Evolutionary conservation across 495 filamentous ascomycete genomes (phyloP), one percentile per base, ranked within the genome.

Genomic region (Margaritispora aquatica): DNA sequence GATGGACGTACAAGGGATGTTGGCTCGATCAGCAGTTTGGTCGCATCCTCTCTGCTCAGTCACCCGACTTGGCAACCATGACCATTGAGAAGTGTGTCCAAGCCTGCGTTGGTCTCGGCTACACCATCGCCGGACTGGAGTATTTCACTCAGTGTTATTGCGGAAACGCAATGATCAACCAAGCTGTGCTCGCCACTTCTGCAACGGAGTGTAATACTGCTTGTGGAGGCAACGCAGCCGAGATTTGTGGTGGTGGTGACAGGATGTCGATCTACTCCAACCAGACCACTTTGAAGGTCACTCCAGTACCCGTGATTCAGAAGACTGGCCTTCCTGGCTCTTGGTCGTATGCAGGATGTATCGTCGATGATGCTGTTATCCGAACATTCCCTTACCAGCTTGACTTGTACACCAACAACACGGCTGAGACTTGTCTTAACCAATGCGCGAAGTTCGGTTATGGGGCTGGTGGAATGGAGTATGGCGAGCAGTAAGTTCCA

Each of bases 231-330:
- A 66, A 76, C 26, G 44, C 62, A 2, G 66, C 46, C 34, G 60
- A 77, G 63, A 71, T 72, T 47, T 79, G 77, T 61, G 80, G 80
- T 55, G 74, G 69, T 41, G 74, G 74, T 1, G 74, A 80, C 59
- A 71, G 81, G 5, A 63, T 84, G 48, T 79, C 78, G 19, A 71
- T 84, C 46, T 86, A 83, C 57, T 66, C 70, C 1, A 73, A 68
- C 49, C 59, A 36, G 11, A 61, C 59, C 10, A 55, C 21, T 9
- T 26, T 68, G 10, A 56, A 52, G 13, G 61, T 70, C 2, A 26
- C n/a, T 1, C 61, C 67, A n/a, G 69, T 72, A 1, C 48, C 65
- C 2, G 36, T 17, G 7, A 22, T 56, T 8, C 74, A 77, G 55
- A 73, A 55, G 13, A 68, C 60, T 10, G 59, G 61, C 20, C 58